Percentiles rank a stretch among this genome's conserved stretches.
Evolutionary conservation across 2,329 filamentous ascomycete species (phyloP).

Genomic region (Gaeumannomyces tritici): DNA sequence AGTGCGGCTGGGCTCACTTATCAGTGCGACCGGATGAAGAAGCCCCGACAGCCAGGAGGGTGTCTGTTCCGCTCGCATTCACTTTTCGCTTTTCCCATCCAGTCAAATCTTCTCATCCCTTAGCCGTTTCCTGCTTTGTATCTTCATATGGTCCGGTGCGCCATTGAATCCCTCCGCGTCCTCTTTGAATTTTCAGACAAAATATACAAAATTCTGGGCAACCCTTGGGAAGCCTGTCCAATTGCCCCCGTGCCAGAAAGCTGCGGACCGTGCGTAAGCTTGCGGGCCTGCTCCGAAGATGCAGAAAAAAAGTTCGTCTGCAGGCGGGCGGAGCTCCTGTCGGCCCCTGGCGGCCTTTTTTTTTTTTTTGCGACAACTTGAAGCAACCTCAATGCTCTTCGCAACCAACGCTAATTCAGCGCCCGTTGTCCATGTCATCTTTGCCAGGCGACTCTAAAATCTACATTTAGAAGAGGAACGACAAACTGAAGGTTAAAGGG

Average conservation of each 20-base stretch:
- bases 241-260: background rate
- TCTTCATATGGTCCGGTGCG: background rate
- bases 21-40: background rate
- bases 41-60: background rate
- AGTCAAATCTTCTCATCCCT: too few relatives aligned
- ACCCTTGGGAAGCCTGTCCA: background rate
- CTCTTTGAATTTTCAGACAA: background rate
- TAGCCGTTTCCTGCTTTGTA: background rate
- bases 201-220: too few relatives aligned
- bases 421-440: background rate
- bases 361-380: background rate
- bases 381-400: background rate
- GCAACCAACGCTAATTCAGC: background rate
- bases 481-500: background rate
- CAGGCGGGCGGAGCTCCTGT: background rate
- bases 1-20: background rate
- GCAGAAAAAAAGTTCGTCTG: conserved; percentile 2
- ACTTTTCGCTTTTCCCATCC: background rate
- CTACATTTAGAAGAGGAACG: background rate
- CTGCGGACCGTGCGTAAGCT: background rate
- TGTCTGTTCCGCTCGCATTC: background rate
- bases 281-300: too few relatives aligned
- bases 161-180: background rate
- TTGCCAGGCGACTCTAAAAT: too few relatives aligned
- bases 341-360: background rate